Base-by-base conservation (phyloP, 2,329 filamentous ascomycete species). In the Colletotrichum chlorophyti region DNA sequence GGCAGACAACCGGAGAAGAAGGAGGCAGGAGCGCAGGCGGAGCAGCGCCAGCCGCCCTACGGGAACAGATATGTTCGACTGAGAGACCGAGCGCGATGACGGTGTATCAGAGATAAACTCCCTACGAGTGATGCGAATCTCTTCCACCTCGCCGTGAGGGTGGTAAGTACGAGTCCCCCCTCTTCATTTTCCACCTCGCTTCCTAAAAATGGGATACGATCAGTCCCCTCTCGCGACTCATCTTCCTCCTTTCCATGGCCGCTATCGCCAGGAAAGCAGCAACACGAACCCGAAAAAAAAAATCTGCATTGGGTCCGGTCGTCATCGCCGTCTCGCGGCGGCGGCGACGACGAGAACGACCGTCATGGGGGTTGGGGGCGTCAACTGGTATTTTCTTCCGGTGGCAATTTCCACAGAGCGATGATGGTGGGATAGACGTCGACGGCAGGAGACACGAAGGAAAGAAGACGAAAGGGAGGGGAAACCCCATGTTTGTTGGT, bases 1-100 rank as follows among this genome's bases (percentile, higher is more conserved):
- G 24, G 58, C 53, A 9, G 80, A 87, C 55, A 80, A 82, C 57
- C 74, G 85, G 61, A 69, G 83, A 63, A 74, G 85, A 67, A 78
- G 85, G 65, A 76, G 85, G 63, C 68, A 80, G 60, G 85, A 88
- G 70, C 57, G 57, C 23, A 76, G 76, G 58, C 68, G 85, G 64
- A 70, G 74, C 70, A 72, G 77, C 64, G 63, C 76, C 65, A 70
- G 75, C 68, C 54, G 70, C 41, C 73, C 70, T 38, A 66, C 68
- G 2, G 71, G 67, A 40, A 64, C 64, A 15, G 74, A 76, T 60
- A 76, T 76, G 73, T 76, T 72, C 64, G 72, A 76, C 29, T 74
- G 69, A 55, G 42, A 50, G 29, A 23, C 23, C 32, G 23, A 14
- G 14, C 27, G 46, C 46, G 29, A 42, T 37, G 52, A 42, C 32